Conservation (phyloP, 192 early-diverging fungal genomes). For the Dissophora globulifera region DNA sequence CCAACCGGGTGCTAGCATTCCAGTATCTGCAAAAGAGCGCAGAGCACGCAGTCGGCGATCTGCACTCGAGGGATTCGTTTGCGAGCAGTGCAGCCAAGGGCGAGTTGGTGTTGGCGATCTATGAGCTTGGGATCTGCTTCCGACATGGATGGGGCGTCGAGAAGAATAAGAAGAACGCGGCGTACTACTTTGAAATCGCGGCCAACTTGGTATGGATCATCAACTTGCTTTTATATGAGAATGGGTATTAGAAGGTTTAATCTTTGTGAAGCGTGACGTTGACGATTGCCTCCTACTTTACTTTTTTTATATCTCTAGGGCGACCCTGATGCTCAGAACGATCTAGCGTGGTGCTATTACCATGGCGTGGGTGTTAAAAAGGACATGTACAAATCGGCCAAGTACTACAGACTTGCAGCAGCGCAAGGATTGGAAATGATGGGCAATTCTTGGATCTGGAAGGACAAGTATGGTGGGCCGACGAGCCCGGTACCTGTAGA, state of each 20-base stretch:
- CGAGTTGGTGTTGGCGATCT: conserved; percentile 80
- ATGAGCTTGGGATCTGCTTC: conserved; percentile 82
- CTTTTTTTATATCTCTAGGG: conserved; percentile 48
- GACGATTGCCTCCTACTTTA: neutral
- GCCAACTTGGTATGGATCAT: conserved; percentile 66
- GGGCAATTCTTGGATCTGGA: conserved; percentile 88
- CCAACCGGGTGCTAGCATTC: conserved; percentile 73
- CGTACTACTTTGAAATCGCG: conserved; percentile 85
- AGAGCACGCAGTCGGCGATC: conserved; percentile 68
- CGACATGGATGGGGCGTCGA: conserved; percentile 85
- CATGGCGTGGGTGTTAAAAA: conserved; percentile 83
- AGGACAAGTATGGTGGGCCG: conserved; percentile 74
- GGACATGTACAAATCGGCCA: conserved; percentile 75
- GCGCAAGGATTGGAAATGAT: conserved; percentile 72
- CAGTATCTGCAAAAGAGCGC: conserved; percentile 77
- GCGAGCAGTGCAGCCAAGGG: conserved; percentile 67
- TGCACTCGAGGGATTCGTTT: conserved; percentile 65
- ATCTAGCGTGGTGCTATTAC: conserved; percentile 77
- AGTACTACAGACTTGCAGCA: conserved; percentile 79
- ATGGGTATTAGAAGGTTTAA: too few relatives aligned
- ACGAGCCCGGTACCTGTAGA: conserved; percentile 17
- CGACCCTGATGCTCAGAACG: conserved; percentile 83
- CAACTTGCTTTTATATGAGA: too few relatives aligned
- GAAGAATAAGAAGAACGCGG: conserved; percentile 75
- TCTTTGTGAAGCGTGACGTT: too few relatives aligned